A percentile compares a stretch with the other conserved stretches of the same genome.
phyloP scores from a whole-genome alignment of 192 early-diverging fungal species.

The Gryganskiella cystojenkinii region DNA sequence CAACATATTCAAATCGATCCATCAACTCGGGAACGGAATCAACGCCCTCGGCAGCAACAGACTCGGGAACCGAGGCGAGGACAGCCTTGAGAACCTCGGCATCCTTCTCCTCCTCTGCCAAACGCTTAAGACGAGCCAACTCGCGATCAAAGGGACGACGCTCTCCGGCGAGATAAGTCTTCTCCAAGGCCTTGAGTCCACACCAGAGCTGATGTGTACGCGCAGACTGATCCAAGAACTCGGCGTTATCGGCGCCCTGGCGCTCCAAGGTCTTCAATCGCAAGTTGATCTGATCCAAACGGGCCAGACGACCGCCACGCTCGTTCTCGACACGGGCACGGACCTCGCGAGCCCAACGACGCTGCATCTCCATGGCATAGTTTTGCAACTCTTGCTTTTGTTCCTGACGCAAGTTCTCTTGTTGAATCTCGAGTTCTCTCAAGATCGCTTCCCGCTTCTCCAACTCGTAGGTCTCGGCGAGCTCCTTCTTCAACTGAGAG shows the following conservation, averaged over 20 bases:
- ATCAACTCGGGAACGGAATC: slow-evolving; percentile 73
- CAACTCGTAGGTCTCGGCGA: slow-evolving; percentile 59
- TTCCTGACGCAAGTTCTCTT: slow-evolving; percentile 51
- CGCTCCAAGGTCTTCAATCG: slow-evolving; percentile 82
- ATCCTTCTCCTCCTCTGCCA: slow-evolving; percentile 67
- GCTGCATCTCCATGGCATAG: slow-evolving; percentile 79
- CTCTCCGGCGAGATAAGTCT: slow-evolving; percentile 57
- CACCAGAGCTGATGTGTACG: slow-evolving; percentile 71
- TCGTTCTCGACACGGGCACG: slow-evolving; percentile 88
- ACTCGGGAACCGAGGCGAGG: slow-evolving; percentile 67
- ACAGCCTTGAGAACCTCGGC: slow-evolving; percentile 68
- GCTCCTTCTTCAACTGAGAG: slow-evolving; percentile 66
- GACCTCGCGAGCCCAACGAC: slow-evolving; percentile 82
- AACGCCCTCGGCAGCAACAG: slow-evolving; percentile 68
- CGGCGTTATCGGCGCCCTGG: slow-evolving; percentile 73
- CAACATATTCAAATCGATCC: slow-evolving; percentile 76
- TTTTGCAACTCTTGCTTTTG: slow-evolving; percentile 69
- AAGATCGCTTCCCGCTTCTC: slow-evolving; percentile 45
- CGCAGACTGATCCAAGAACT: slow-evolving; percentile 71
- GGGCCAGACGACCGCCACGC: slow-evolving; percentile 87
- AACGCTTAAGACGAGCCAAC: slow-evolving; percentile 64
- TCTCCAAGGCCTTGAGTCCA: slow-evolving; percentile 72
- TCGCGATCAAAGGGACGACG: slow-evolving; percentile 79
- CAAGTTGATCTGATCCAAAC: slow-evolving; percentile 82
- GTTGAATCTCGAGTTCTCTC: slow-evolving; percentile 60